Base-by-base conservation (phyloP, 306 rosid species). In the Inga laurina region DNA sequence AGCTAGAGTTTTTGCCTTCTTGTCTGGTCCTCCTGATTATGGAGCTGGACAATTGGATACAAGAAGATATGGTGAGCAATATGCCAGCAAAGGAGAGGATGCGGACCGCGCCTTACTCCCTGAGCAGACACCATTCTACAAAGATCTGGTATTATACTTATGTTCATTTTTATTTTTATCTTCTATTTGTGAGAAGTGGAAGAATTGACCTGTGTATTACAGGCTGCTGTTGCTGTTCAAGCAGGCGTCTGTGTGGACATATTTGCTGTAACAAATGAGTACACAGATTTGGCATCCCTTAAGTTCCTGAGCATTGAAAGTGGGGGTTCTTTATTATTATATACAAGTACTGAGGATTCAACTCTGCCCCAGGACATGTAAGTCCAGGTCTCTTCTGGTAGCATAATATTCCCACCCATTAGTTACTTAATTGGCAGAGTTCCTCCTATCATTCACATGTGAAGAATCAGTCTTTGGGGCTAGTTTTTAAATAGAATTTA, bases 181-280 rank as follows among this genome's bases (percentile, higher is more conserved):
- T 44, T 81, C 52, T 82, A 19, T 76, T 85, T 76, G 59, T 75
- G 21, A 54, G 83, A 75, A 84, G 59, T 81, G 49, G 81, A 86
- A 85, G 89, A 51, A 64, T 87, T 88, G 81, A 85, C 85, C 76
- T 76, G 71, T 84, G 80, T 85, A 49, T 84, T 94, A 81, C 93
- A 96, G 99, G 99, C 97, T 87, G 91, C 94, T 76, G 91, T 96
- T 61, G 98, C 98, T 87, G 98, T 91, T 88, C 99, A 96, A 93
- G 93, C 96, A 81, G 99, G 99, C 81, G 97, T 93, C 84, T 96
- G 99, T 48, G 98, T 93, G 74, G 97, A 96, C 87, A 91, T 93
- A 88, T 93, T 96, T 90, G 98, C 99, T 30, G 98, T 96, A 73
- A 96, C 98, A 78, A 92, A 96, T 83, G 99, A 96, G 88, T 93